Evolutionary conservation across 2,329 filamentous ascomycete species (phyloP), one percentile per base, ranked within the genome.

Genomic region (Elsinoe australis): DNA sequence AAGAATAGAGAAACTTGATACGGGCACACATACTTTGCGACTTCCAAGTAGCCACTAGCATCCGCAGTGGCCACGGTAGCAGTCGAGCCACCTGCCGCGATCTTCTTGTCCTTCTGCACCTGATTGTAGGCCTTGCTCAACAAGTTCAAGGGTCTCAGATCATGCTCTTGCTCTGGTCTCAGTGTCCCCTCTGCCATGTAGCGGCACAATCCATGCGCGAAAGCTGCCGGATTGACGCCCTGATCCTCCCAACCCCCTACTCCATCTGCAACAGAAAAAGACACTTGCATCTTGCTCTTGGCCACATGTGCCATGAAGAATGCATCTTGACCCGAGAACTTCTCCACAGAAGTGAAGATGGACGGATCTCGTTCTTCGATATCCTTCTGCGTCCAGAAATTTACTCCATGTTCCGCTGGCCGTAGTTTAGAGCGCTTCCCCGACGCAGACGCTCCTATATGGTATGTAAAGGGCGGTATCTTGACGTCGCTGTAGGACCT

Each of bases 171-270:
- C 71, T 60, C 81, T 73, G 12, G 88, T 85, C 9, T 79, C 7
- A 56, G 35, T 3, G 56, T 60, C 34, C 59, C 78, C 44, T 80
- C 74, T 2, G 88, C 87, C 88, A 96, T 96, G 66, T 94, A 85
- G 58, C 87, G 82, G 72, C 92, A 96, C 52, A 98, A 73, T 32
- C 85, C 86, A 64, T 96, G 90, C 3, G 90, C 92, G 67, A 96
- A 96, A 67, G 95, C 87, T 21, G 88, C 88, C 6, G 92, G 89
- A 61, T 98, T 89, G 46, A 98, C 83, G 35, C 88, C 88, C 31
- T 85, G 90, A 58, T 95, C 86, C 54, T 84, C 80, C 89, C 92
- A 98, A 28, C 92, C 92, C 39, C 92, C 92, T 0, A 98, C 92
- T 8, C 92, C 92, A 63, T 98, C 92, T 47, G 89, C 88, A 18